Evolutionary conservation across 225 moss, liverwort and hornwort species (phyloP), one percentile per base, ranked within the genome.

Genomic region (Pleurozium schreberi): DNA sequence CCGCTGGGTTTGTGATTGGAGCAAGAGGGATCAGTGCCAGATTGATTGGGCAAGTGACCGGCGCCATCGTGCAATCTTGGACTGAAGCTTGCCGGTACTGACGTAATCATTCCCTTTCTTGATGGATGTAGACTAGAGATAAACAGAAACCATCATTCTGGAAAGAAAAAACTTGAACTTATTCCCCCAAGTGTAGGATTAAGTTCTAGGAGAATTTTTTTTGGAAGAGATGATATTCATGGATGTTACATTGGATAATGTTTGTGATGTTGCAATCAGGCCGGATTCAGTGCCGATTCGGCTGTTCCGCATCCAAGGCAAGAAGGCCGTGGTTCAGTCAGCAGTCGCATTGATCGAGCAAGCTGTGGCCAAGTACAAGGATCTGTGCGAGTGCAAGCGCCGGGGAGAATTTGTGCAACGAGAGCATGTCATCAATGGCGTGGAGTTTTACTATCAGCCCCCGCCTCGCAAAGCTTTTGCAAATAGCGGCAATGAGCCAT

Each of bases 41-140:
- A 64, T 87, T 97, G 83, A 97, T 97, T 66, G 97, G 97, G 53
- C 97, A 97, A 88, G 95, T 97, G 34, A 97, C 97, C 38, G 96
- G 97, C 65, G 96, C 97, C 74, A 97, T 97, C 38, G 97, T 97
- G n/a, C 97, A 97, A 83, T 97, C 97, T 78, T 97, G 97, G 97
- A 97, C 97, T 49, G 97, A 97, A 87, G 96, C 96, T 70, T 96
- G 96, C 86, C 86, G 93, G 93, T 93, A 84, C 33, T 55, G 26
- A n/a, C 66, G 14, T 36, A 55, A 76, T 71, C 62, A 17, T 73
- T 88, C 25, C 66, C 75, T 64, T 49, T 23, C 10, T 50, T 60
- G 75, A 58, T 52, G 81, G 52, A 23, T 43, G 50, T 69, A 34
- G 53, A 31, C 68, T 30, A 28, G 38, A 34, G 42, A 58, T 38